Percentiles rank a stretch among this genome's conserved stretches.
Evolutionary conservation across 108 stramenopile species (phyloP).

Genomic region (Pseudonitzschia pungens): DNA sequence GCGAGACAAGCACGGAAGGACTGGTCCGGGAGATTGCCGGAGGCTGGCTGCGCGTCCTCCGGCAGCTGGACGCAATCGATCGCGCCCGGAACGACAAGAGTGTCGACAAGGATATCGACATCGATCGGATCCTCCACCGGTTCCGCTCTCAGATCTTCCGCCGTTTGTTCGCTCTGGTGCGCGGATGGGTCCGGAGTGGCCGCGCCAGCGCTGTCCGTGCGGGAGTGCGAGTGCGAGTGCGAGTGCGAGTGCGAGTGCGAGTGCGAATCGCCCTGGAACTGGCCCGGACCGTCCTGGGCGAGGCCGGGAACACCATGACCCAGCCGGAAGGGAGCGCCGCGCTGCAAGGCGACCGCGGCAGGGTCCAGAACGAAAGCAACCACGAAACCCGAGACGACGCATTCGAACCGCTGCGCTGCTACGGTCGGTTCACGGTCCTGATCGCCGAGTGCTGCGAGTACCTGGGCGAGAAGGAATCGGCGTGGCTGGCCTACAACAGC

Average conservation of each 20-base stretch:
- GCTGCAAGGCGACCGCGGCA: not conserved
- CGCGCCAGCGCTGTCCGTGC: too few species aligned
- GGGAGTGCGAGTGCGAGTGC: too few species aligned
- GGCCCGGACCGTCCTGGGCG: not conserved
- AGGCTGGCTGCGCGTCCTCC: not conserved
- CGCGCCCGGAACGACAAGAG: too few species aligned
- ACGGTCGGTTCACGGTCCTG: not conserved
- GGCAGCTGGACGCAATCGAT: not conserved
- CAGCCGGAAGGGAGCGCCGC: not conserved
- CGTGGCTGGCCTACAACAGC: not conserved
- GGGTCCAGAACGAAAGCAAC: not conserved
- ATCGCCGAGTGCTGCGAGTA: not conserved
- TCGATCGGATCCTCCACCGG: not conserved
- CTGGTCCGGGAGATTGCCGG: not conserved
- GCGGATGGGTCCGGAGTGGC: not conserved
- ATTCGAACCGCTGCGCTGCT: not conserved
- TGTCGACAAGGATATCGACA: too few species aligned
- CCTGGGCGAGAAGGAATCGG: not conserved
- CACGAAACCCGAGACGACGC: too few species aligned
- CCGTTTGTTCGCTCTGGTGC: not conserved
- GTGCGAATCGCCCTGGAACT: not conserved
- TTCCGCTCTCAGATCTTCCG: not conserved
- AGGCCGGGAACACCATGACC: not conserved
- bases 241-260: not conserved
- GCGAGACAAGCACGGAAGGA: not conserved